Evolutionary conservation across 2,329 filamentous ascomycete genomes (phyloP).

Genomic region (Hypomyces rosellus): DNA sequence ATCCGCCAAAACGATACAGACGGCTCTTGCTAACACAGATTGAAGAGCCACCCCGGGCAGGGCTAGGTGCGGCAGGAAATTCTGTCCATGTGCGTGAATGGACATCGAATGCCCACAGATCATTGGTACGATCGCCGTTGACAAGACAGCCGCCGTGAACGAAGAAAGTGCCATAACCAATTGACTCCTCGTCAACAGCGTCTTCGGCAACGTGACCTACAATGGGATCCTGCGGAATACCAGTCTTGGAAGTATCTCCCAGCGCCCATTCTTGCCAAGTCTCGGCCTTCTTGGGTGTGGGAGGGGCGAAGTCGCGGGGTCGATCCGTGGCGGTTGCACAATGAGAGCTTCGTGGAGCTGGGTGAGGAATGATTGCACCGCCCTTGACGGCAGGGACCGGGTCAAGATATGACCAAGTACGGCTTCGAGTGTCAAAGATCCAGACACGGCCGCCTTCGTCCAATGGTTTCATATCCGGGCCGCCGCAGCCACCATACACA

Average conservation of each 20-base stretch:
- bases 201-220: conserved; percentile 50
- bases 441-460: conserved; percentile 71
- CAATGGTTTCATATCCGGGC: conserved; percentile 60
- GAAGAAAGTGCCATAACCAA: conserved; percentile 63
- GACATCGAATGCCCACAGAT: conserved; percentile 75
- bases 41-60: conserved; percentile 59
- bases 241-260: conserved; percentile 47
- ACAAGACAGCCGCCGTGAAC: conserved; percentile 70
- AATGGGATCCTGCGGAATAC: conserved; percentile 54
- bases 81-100: conserved; percentile 58
- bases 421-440: conserved; percentile 62
- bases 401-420: conserved; percentile 58
- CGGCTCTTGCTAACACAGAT: conserved; percentile 58
- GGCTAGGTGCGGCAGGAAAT: conserved; percentile 59
- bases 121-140: conserved; percentile 52
- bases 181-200: conserved; percentile 53
- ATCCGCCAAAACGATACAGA: conserved; percentile 76
- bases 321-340: conserved; percentile 51
- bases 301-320: conserved; percentile 43
- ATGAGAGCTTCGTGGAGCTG: conserved; percentile 67
- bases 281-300: conserved; percentile 30
- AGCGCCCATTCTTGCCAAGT: conserved; percentile 52
- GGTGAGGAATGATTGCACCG: conserved; percentile 37
- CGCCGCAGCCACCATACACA: conserved; percentile 73
- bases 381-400: conserved; percentile 44